Percentiles rank a stretch among this genome's conserved stretches.
phyloP scores from a whole-genome alignment of 352 stramenopile species.

The Globisporangium rhizosaccharum region DNA sequence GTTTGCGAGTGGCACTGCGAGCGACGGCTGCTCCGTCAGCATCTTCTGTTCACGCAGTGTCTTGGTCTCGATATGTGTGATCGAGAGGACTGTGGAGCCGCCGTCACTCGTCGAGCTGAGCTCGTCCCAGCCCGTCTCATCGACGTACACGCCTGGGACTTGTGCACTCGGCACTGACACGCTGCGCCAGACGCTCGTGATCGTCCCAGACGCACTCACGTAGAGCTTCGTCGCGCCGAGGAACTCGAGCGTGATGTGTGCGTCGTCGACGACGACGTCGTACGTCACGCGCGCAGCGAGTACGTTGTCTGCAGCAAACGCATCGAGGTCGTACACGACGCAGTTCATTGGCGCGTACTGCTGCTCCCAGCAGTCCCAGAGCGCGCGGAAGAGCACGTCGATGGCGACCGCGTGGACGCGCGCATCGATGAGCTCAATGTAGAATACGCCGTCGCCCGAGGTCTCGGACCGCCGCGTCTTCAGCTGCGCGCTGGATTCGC shows the following conservation, averaged over 20 bases:
- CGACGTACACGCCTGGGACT: conserved; percentile 1
- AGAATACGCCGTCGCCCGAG: background rate
- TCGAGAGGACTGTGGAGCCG: background rate
- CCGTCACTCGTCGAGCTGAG: background rate
- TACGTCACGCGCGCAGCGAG: background rate
- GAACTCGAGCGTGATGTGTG: background rate
- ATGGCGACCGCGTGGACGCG: background rate
- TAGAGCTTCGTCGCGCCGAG: background rate
- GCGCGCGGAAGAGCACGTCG: background rate
- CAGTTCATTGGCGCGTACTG: background rate
- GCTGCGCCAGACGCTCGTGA: conserved; percentile 1
- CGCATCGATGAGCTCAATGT: conserved; percentile 4
- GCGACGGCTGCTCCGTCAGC: background rate
- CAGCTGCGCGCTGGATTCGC: background rate
- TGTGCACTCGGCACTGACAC: background rate
- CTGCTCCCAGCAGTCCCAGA: conserved; percentile 8
- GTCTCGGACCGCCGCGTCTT: background rate
- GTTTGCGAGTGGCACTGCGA: background rate
- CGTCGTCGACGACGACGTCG: background rate
- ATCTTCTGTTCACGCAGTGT: too few relatives aligned
- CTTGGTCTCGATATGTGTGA: conserved; percentile 1
- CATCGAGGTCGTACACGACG: background rate
- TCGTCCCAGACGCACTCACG: background rate
- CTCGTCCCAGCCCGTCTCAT: conserved; percentile 5
- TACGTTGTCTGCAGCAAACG: background rate